phyloP scores from a whole-genome alignment of 2,329 filamentous ascomycete genomes.

The Diatrype stigma region DNA sequence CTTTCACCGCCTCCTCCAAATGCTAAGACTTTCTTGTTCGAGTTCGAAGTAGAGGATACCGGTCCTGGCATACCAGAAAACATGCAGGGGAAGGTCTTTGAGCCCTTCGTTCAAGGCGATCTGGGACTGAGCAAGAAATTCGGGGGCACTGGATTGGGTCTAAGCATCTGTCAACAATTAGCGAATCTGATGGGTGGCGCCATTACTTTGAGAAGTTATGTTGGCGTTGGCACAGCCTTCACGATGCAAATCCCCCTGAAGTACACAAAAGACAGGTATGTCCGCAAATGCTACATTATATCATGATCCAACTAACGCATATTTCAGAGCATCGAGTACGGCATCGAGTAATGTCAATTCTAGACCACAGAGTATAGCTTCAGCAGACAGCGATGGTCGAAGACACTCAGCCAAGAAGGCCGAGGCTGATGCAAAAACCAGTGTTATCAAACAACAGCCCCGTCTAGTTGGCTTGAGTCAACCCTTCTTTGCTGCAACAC shows the following conservation, averaged over 20 bases:
- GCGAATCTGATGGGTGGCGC: constrained; percentile 77
- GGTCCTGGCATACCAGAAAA: constrained; percentile 79
- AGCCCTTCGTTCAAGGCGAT: constrained; percentile 93
- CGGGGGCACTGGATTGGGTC: constrained; percentile 79
- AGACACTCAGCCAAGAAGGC: constrained; percentile 28
- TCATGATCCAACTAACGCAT: constrained; percentile 3
- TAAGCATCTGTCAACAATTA: constrained; percentile 87
- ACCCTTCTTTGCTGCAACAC: constrained; percentile 65
- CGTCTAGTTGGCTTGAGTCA: constrained; percentile 77
- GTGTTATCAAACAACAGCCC: constrained; percentile 63
- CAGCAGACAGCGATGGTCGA: constrained; percentile 34
- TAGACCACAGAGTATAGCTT: constrained; percentile 42
- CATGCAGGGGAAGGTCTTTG: constrained; percentile 80
- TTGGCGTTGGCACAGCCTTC: constrained; percentile 75
- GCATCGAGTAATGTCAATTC: constrained; percentile 52
- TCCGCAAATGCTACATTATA: constrained; percentile 1
- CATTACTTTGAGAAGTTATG: constrained; percentile 66
- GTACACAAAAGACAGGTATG: constrained; percentile 65
- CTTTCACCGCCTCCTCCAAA: constrained; percentile 57
- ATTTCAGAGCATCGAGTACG: constrained; percentile 45
- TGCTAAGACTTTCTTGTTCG: constrained; percentile 67
- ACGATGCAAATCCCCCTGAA: constrained; percentile 78
- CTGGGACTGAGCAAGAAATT: constrained; percentile 84
- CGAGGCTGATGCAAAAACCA: constrained; percentile 30
- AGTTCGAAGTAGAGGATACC: constrained; percentile 85